Base-by-base conservation (phyloP, 306 rosid species). In the Sechiopsis laciniata region DNA sequence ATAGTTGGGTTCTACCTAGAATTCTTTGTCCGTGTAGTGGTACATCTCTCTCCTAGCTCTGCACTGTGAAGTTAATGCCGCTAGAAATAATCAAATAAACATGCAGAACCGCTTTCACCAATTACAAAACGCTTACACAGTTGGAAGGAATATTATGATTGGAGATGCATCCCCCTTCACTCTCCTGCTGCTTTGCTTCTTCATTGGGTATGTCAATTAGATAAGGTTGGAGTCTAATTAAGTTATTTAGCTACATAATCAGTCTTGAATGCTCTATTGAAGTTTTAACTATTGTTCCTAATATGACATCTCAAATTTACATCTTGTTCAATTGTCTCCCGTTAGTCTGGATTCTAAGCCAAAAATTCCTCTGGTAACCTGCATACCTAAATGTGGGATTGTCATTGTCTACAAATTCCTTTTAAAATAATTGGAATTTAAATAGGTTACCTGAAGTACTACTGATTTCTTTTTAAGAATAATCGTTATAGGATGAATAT, bases 161-260 rank as follows among this genome's bases (percentile, higher is more conserved):
- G 99, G 99, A 89, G 99, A 83, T 12, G 84, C 83, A 84, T 89
- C 75, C 91, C 88, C 2, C 82, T 91, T 22, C 81, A 85, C 74
- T 94, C 99, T 22, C 92, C 91, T 78, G 88, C 74, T 86, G 90
- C 95, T 56, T 77, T 94, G 82, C 88, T 89, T 80, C 99, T 94
- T 84, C 97, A 91, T 22, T 88, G 91, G 93, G 97, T 94, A 90
- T 79, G 91, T 56, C 64, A 26, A 22, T 46, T 24, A 24, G n/a
- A 40, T 26, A 45, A n/a, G 20, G n/a, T 8, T 74, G 54, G 32
- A 65, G 32, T 42, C n/a, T 45, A 45, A 45, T 45, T 46, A 45
- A 17, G 55, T 45, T 45, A 45, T 42, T 19, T 19, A 22, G 40
- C 42, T 48, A 3, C 57, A 68, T 12, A 67, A 7, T 67, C 17